Evolutionary conservation across 2,329 filamentous ascomycete species (phyloP), one percentile per base, ranked within the genome.

Genomic region (Amauroascus niger): DNA sequence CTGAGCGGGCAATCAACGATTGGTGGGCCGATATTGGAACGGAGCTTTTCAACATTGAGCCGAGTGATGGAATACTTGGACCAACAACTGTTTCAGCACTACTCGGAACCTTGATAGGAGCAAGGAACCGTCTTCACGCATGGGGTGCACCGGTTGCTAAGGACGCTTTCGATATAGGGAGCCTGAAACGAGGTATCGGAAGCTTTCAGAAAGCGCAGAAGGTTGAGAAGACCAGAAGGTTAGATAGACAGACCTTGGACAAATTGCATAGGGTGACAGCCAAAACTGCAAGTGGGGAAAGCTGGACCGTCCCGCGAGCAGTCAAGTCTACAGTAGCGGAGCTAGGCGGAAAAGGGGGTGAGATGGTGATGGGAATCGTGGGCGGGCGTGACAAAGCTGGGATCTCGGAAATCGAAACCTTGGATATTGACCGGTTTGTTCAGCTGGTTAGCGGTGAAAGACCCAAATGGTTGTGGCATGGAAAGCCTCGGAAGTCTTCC

Each of bases 1-100:
- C 93, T 0, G 93, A 98, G 67, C 84, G 79, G 57, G 88, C 90
- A 1, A 82, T 97, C 62, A 85, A 84, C 57, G 87, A 96, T 67
- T 98, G 93, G 93, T 97, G 93, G 93, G 84, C 87, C 1, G 88
- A 95, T 63, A 85, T 96, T 56, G 93, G 93, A 1, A 84, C 84
- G 0, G 91, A 97, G 60, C 84, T 93, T 64, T 96, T 91, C 74
- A 94, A 91, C 53, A 81, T 89, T 32, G 93, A 97, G 68, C 91
- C 93, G 1, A 86, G 86, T 8, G 93, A 98, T 70, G 91, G 91
- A 11, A 89, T 95, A 20, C 74, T 98, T 1, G 93, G 93, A 0
- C 90, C 93, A 1, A 94, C 88, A 0, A 96, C 90, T 0, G 89
- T 97, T 6, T 83, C 90, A 20, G 91, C 87, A 1, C 71, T 98